Base-by-base conservation (phyloP, 306 rosid genomes). In the Coriaria nepalensis region DNA sequence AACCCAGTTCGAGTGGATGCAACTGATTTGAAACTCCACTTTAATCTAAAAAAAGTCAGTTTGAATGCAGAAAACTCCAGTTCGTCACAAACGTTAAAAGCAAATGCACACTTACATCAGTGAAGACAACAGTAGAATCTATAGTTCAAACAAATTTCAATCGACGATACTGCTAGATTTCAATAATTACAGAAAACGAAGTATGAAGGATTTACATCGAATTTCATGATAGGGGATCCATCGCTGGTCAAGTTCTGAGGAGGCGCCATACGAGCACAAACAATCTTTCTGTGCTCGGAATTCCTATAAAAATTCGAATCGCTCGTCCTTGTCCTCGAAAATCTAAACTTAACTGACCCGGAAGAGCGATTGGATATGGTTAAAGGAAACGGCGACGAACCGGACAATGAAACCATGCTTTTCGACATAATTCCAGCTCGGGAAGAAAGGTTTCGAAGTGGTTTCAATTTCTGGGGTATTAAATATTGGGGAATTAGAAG, bases 211-310 rank as follows among this genome's bases (percentile, higher is more conserved):
- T 35, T 50, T 67, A 83, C 96, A 73, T 75, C 77, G 64, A 78
- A 82, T 64, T 76, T 57, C 35, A 68, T 48, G 2, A 82, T 62
- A 51, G 76, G 69, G 40, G 92, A 79, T 20, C 64, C 86, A 10
- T 81, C 81, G 34, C 68, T 62, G 63, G 68, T 79, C 71, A 81
- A 54, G 57, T 73, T 67, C 3, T 45, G 74, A 4, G 94, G 76
- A 55, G 96, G 82, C 47, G 83, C 96, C 78, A 77, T 60, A 74
- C 95, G 85, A 64, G 92, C 77, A 67, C 98, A 82, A 4, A 71
- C 49, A 53, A 75, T 47, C 42, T 71, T 76, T 35, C 70, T 59
- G 36, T 38, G 79, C 64, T 63, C 72, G 63, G 33, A 68, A 10
- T 9, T 57, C 57, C 66, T 64, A 12, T 0, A 56, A 49, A 53